Percentiles rank a stretch among this genome's conserved stretches.
These are phyloP conservation scores for Podospora sp. DNA, from an alignment of 495 filamentous ascomycete species.

Conservation along the genomic window DNA sequence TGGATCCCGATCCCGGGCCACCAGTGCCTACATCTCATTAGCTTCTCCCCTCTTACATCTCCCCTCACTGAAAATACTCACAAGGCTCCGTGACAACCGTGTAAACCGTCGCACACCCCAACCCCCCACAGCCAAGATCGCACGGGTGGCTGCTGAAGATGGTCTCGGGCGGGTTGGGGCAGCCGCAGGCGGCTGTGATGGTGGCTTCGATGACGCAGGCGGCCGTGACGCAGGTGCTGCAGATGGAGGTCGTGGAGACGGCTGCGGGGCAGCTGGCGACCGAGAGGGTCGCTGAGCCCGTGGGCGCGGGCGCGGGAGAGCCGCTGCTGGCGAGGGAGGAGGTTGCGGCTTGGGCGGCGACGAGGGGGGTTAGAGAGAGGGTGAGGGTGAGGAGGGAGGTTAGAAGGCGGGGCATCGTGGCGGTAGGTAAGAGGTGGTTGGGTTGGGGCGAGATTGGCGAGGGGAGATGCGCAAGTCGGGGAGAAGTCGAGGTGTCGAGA, in stretches of 20 bases:
- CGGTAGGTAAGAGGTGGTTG: background rate
- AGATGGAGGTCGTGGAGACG: conserved; percentile 29
- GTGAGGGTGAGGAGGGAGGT: background rate
- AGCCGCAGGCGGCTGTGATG: conserved; percentile 29
- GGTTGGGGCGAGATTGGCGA: background rate
- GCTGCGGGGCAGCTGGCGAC: conserved; percentile 32
- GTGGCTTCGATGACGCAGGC: conserved; percentile 27
- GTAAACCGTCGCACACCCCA: conserved; percentile 30
- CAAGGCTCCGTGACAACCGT: conserved; percentile 22
- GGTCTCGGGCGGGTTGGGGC: conserved; percentile 25
- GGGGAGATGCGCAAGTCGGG: background rate
- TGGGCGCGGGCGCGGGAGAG: background rate
- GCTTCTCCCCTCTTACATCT: background rate
- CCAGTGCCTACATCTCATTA: background rate
- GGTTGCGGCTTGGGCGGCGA: background rate
- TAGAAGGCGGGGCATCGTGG: background rate
- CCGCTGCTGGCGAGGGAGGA: background rate
- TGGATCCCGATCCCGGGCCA: background rate
- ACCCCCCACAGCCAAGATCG: conserved; percentile 25
- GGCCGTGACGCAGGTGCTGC: conserved; percentile 31
- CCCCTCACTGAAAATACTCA: background rate
- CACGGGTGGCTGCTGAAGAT: conserved; percentile 26
- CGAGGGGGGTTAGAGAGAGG: background rate
- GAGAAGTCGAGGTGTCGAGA: background rate
- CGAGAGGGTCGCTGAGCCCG: background rate